A percentile compares a stretch with the other conserved stretches of the same genome.
phyloP scores from a whole-genome alignment of 345 rosid genomes.

The Hibiscus tridactylites region DNA sequence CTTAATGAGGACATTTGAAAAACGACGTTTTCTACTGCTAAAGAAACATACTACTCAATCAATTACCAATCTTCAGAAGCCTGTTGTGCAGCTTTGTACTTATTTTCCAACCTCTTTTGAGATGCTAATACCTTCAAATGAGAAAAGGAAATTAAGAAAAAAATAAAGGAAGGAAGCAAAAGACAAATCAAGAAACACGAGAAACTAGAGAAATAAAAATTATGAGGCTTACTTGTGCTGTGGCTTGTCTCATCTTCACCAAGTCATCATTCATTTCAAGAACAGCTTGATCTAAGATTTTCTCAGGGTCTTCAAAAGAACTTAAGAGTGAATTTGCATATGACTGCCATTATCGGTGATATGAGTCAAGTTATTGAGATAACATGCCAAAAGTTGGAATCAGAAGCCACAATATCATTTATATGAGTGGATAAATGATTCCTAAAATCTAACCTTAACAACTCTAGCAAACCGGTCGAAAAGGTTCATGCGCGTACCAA shows the following conservation, averaged over 20 bases:
- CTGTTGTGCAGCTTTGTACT: constrained; percentile 58
- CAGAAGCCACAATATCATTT: neutral
- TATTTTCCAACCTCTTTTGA: constrained; percentile 67
- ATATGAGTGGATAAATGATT: constrained; percentile 3
- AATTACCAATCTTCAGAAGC: constrained; percentile 70
- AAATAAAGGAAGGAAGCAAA: neutral
- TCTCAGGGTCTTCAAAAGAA: constrained; percentile 74
- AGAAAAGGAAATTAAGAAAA: neutral
- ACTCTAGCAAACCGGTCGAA: constrained; percentile 70
- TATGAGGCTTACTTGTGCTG: constrained; percentile 53
- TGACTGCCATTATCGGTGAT: constrained; percentile 41
- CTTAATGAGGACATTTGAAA: neutral
- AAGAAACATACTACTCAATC: constrained; percentile 1
- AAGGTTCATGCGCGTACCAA: constrained; percentile 50
- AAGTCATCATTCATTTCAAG: constrained; percentile 79
- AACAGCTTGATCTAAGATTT: constrained; percentile 66
- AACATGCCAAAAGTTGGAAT: neutral
- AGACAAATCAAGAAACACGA: neutral
- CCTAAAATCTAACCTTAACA: constrained; percentile 40
- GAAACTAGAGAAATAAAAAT: neutral
- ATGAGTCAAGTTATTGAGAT: neutral
- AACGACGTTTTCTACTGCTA: neutral
- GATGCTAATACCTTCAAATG: constrained; percentile 57
- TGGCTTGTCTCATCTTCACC: constrained; percentile 77
- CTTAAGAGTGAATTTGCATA: constrained; percentile 67